Evolutionary conservation across 2,329 filamentous ascomycete genomes (phyloP), one percentile per base, ranked within the genome.

Genomic region (Fusarium sp.): DNA sequence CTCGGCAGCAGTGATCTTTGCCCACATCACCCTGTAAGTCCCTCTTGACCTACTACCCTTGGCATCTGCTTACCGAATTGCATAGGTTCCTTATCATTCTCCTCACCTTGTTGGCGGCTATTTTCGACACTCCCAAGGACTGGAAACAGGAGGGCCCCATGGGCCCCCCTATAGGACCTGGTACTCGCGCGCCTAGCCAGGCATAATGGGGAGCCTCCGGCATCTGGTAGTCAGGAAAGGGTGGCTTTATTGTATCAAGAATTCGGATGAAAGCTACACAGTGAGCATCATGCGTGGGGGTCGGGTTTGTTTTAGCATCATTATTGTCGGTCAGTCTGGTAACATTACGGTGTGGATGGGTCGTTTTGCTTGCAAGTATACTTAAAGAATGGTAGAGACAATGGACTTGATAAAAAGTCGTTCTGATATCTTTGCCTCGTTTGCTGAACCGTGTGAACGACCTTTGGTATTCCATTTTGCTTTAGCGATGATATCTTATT

Each of bases 351-450:
- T 27, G 25, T 16, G 20, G 13, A 20, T 44, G 41, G n/a, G 45
- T 47, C 12, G 18, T 11, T 47, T n/a, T 30, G 45, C 25, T 47
- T 18, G 15, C 45, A 30, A 47, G 45, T 30, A 47, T 47, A 30
- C 8, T 30, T 47, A n/a, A 18, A 47, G 13, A 20, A 44, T 24
- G 45, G n/a, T 47, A 47, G 18, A 47, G 12, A 20, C 80, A 47
- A 85, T 78, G 10, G 6, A 78, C 82, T 72, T 86, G 84, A 57
- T 83, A 83, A 2, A 86, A 71, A 32, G 10, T 15, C 15, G 11
- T 48, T 32, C 10, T 13, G 16, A 48, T 6, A 10, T 30, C 3
- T 75, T 74, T 38, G 34, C 34, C 34, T n/a, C 34, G 18, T n/a
- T 38, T 38, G 29, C 29, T 13, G 29, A 13, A 30, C 12, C 29